Percentiles rank a stretch among this genome's conserved stretches.
These are phyloP conservation scores for Chiua virens DNA, from an alignment of 768 basidiomycete species.

Conservation along the genomic window DNA sequence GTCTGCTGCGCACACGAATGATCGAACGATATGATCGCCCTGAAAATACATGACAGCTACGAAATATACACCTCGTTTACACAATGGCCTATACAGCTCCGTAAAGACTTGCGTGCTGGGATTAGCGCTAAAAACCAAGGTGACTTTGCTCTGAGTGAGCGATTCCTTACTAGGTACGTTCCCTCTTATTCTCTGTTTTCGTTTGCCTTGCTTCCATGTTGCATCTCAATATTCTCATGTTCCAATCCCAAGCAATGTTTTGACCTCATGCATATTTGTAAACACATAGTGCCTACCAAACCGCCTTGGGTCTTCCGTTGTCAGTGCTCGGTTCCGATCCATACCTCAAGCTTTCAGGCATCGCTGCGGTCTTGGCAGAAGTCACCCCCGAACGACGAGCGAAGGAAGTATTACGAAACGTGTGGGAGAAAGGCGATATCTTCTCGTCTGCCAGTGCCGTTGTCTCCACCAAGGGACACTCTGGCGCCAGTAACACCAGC, in stretches of 20 bases:
- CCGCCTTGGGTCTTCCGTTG: constrained; percentile 44
- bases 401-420: constrained; percentile 23
- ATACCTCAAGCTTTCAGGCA: constrained; percentile 66
- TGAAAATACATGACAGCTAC: constrained; percentile 37
- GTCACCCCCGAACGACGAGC: constrained; percentile 36
- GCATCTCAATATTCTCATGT: background rate
- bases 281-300: constrained; percentile 52
- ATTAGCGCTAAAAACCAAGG: constrained; percentile 61
- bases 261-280: background rate
- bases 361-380: constrained; percentile 60
- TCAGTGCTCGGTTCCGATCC: constrained; percentile 42
- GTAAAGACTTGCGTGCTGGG: constrained; percentile 63
- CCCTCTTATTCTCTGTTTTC: background rate
- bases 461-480: background rate
- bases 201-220: background rate
- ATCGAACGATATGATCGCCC: background rate
- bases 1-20: no score
- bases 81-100: constrained; percentile 65
- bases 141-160: constrained; percentile 50
- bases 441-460: background rate
- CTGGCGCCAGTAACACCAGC: background rate
- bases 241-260: background rate
- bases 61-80: constrained; percentile 57
- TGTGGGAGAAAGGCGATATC: constrained; percentile 19
- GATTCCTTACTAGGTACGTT: constrained; percentile 54